Evolutionary conservation across 495 filamentous ascomycete genomes (phyloP), one percentile per base, ranked within the genome.

Genomic region (Geoglossum glabrum): DNA sequence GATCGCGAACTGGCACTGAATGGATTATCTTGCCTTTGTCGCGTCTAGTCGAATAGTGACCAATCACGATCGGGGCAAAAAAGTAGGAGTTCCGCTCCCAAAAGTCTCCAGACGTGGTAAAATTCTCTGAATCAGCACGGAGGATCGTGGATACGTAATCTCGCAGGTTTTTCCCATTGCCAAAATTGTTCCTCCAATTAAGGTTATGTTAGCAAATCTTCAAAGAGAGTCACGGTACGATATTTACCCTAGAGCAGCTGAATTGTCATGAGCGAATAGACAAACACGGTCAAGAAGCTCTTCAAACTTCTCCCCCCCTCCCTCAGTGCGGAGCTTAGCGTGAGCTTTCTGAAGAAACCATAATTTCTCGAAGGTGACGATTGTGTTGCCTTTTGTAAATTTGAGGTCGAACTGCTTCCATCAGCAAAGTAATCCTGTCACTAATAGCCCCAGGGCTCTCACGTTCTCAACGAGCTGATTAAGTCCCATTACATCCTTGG

Each of bases 381-480:
- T 79, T n/a, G 86, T 84, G 69, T 97, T 88, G 9, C 92, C 90
- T 60, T 81, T 83, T 15, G 87, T 96, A 66, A 95, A 89, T 63
- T 84, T 82, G 60, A 92, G 71, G 59, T 79, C 77, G 64, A 96
- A 94, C 79, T 83, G 10, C 25, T 10, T 36, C 62, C 63, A 50
- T 62, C 59, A 67, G 57, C 33, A 30, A 54, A 49, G n/a, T 46
- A 23, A 31, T 52, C 23, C 19, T 31, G 54, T 50, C 28, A 21
- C 36, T 34, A 45, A 38, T 23, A 31, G 31, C 38, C 30, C 51
- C 55, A 23, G 36, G 21, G 36, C 30, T 64, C 72, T 62, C 72
- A 85, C 84, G 60, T 80, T 80, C 11, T 79, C 64, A 10, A 87
- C 72, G 57, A 98, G 78, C 13, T 84, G 76, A 13, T 82, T 64